Conservation (phyloP, 164 flowering plant genomes). For the Vitis rupestris region DNA sequence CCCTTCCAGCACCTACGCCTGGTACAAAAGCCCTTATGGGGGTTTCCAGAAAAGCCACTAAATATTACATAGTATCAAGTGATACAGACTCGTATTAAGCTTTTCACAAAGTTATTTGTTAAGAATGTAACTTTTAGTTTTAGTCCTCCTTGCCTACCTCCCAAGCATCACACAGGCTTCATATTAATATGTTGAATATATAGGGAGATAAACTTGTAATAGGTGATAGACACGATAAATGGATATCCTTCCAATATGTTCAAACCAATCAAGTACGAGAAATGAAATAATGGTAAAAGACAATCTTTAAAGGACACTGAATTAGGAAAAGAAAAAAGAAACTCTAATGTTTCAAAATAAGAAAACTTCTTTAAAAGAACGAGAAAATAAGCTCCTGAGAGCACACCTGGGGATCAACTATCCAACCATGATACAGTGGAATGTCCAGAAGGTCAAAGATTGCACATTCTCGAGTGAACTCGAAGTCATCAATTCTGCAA, state of each 20-base stretch:
- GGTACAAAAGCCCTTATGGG: too few species aligned
- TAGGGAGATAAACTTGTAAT: neutral
- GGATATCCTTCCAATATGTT: neutral
- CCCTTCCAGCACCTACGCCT: too few species aligned
- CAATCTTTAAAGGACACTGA: neutral
- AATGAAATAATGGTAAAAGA: neutral
- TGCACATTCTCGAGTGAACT: constrained; percentile 87
- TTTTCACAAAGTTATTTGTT: too few species aligned
- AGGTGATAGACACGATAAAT: neutral
- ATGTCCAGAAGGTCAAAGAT: constrained; percentile 95
- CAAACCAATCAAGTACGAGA: neutral
- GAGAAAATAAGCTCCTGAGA: neutral
- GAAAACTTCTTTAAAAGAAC: neutral
- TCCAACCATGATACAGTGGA: constrained; percentile 97
- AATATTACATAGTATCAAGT: too few species aligned
- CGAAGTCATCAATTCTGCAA: constrained; percentile 91
- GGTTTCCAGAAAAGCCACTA: too few species aligned
- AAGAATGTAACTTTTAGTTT: too few species aligned
- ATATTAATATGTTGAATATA: too few species aligned
- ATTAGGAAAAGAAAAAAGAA: neutral
- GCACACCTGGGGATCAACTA: constrained; percentile 93
- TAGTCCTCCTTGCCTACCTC: too few species aligned
- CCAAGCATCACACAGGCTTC: too few species aligned
- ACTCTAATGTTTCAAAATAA: too few species aligned
- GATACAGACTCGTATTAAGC: too few species aligned